These are phyloP conservation scores for Colletotrichum viniferum DNA, from an alignment of 2,329 filamentous ascomycete species.

Conservation along the genomic window DNA sequence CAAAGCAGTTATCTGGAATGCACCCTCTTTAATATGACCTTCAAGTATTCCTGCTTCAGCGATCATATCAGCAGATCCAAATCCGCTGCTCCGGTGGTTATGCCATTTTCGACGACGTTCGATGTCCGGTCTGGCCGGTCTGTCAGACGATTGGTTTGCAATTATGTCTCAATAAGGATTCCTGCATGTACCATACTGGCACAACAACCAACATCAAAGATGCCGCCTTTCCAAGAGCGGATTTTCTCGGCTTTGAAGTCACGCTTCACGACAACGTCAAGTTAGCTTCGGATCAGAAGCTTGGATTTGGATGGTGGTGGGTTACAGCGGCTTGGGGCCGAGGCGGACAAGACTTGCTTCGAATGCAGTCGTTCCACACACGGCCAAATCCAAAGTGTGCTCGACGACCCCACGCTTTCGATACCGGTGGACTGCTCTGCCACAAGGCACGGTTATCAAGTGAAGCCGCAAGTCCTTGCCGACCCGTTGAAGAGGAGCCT, in stretches of 20 bases:
- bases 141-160: neutral
- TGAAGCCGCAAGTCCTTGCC: neutral
- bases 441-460: neutral
- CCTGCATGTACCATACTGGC: slow-evolving; percentile 1
- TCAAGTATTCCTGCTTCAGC: too few relatives aligned
- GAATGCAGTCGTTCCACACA: neutral
- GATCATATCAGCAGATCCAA: neutral
- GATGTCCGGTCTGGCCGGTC: neutral
- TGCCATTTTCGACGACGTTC: neutral
- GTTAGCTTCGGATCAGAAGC: neutral
- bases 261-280: neutral
- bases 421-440: neutral
- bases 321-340: neutral
- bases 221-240: neutral
- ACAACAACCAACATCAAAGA: neutral
- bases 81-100: neutral
- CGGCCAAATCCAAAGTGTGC: neutral
- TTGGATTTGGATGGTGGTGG: too few relatives aligned
- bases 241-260: neutral
- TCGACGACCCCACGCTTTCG: neutral
- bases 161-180: slow-evolving; percentile 2
- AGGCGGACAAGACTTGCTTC: neutral
- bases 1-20: neutral
- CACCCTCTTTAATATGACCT: neutral
- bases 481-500: neutral